phyloP scores from a whole-genome alignment of 352 stramenopile species.

The Pythium brachiatum region DNA sequence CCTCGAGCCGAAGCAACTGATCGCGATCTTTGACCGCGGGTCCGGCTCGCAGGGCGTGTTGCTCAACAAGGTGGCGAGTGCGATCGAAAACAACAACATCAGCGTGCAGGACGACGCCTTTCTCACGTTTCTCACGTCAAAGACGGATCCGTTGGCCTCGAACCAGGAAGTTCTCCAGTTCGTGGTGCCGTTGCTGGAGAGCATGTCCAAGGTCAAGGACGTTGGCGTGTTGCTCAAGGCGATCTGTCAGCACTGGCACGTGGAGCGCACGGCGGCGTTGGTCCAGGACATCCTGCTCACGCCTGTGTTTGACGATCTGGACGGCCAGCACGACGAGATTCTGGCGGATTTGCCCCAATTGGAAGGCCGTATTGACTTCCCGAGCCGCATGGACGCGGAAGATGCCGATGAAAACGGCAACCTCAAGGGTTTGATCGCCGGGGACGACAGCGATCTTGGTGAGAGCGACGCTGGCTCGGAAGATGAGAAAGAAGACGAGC shows the following conservation, averaged over 20 bases:
- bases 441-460: constrained; percentile 68
- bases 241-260: constrained; percentile 63
- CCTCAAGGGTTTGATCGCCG: constrained; percentile 59
- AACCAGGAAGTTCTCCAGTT: constrained; percentile 69
- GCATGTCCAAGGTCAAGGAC: constrained; percentile 66
- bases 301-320: constrained; percentile 76
- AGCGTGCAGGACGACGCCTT: constrained; percentile 48
- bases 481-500: constrained; percentile 35
- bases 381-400: constrained; percentile 73
- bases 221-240: constrained; percentile 58
- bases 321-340: constrained; percentile 79
- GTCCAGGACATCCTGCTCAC: constrained; percentile 78
- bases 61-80: constrained; percentile 72
- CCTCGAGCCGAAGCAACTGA: constrained; percentile 48
- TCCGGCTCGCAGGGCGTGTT: constrained; percentile 56
- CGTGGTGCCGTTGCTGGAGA: constrained; percentile 67
- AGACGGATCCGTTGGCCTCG: constrained; percentile 32
- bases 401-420: constrained; percentile 84
- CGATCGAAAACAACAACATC: constrained; percentile 69
- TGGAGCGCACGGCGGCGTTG: constrained; percentile 48
- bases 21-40: constrained; percentile 68
- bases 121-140: constrained; percentile 28
- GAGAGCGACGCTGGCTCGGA: constrained; percentile 41
- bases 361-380: constrained; percentile 66
- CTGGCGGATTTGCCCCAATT: constrained; percentile 57